Base-by-base conservation (phyloP, 345 rosid species). In the Hibiscus trionum region DNA sequence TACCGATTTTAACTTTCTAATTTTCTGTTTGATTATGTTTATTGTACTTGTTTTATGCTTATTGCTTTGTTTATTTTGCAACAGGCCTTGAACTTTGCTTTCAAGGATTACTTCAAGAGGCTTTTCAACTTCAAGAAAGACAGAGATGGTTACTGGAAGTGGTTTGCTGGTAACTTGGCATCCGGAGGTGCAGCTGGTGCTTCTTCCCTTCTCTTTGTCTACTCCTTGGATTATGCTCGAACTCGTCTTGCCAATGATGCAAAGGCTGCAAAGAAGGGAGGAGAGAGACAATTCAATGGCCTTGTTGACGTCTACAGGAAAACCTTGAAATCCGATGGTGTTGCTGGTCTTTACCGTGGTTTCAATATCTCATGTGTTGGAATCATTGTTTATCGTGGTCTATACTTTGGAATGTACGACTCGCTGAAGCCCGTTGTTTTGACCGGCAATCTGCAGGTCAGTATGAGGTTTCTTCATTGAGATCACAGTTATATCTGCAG, bases 101-200 rank as follows among this genome's bases (percentile, higher is more conserved):
- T 91, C 87, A 91, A 88, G 79, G 96, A 91, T 78, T 84, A 91
- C 85, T 91, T 91, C 74, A 91, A 91, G 87, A 86, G 90, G 75
- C 79, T 88, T 61, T 91, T 91, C 69, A 91, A 91, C 88, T 89
- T 89, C 86, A 91, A 88, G 96, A 91, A 91, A 80, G 97, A 91
- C 81, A 90, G 71, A 70, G 91, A 88, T 80, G 96, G 96, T 64
- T 91, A 91, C 77, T 91, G 97, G 97, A 89, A 86, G 37, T 91
- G 97, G 97, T 91, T 91, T 81, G 97, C 89, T 19, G 97, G 96
- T 35, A 91, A 91, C 82, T 81, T 91, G 83, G 97, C 80, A 2
- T 91, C 97, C 17, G 97, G 97, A 27, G 97, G 97, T 63, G 90
- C 89, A 46, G 97, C 97, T 78, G 97, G 97, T 80, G 97, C 97